Percentiles rank a stretch among this genome's conserved stretches.
Evolutionary conservation across 2,329 filamentous ascomycete species (phyloP).

Genomic region (Fusarium sp.): DNA sequence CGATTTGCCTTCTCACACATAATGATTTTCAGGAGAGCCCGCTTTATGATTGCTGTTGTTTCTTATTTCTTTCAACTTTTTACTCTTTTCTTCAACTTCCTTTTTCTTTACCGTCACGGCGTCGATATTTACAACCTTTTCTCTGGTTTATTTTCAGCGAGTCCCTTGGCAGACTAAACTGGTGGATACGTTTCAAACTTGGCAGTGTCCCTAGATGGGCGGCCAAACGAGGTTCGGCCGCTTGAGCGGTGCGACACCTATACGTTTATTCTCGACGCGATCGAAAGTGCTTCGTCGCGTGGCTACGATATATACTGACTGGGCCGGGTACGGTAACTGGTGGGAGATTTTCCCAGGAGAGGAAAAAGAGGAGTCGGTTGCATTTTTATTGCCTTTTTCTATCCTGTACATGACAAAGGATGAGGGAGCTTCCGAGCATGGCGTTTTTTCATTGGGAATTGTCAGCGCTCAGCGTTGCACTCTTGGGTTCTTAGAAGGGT

Average conservation of each 20-base stretch:
- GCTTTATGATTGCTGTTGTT: slow-evolving; percentile 34
- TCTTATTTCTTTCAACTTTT: slow-evolving; percentile 1
- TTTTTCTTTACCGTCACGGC: slow-evolving; percentile 37
- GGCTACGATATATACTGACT: slow-evolving; percentile 43
- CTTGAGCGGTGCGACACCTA: slow-evolving; percentile 33
- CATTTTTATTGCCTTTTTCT: slow-evolving; percentile 17
- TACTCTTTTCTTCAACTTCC: slow-evolving; percentile 18
- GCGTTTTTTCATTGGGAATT: slow-evolving; percentile 32
- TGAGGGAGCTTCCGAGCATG: slow-evolving; percentile 35
- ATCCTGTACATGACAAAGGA: slow-evolving; percentile 35
- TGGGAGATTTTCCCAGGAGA: slow-evolving; percentile 30
- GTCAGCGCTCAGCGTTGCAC: slow-evolving; percentile 10
- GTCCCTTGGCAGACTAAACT: slow-evolving; percentile 40
- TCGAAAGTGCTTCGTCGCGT: slow-evolving; percentile 48
- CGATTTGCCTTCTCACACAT: slow-evolving; percentile 33
- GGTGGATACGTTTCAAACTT: slow-evolving; percentile 40
- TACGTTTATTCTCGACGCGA: slow-evolving; percentile 46
- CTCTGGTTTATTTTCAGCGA: slow-evolving; percentile 37
- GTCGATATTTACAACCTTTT: slow-evolving; percentile 32
- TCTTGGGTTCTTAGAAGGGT: slow-evolving; percentile 14
- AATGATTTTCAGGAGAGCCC: slow-evolving; percentile 39
- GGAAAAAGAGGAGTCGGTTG: slow-evolving; percentile 39
- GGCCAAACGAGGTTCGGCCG: slow-evolving; percentile 28
- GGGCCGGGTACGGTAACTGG: slow-evolving; percentile 32
- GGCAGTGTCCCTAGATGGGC: slow-evolving; percentile 32